Conservation (phyloP, 768 basidiomycete species). For the Coprinopsis sp. region DNA sequence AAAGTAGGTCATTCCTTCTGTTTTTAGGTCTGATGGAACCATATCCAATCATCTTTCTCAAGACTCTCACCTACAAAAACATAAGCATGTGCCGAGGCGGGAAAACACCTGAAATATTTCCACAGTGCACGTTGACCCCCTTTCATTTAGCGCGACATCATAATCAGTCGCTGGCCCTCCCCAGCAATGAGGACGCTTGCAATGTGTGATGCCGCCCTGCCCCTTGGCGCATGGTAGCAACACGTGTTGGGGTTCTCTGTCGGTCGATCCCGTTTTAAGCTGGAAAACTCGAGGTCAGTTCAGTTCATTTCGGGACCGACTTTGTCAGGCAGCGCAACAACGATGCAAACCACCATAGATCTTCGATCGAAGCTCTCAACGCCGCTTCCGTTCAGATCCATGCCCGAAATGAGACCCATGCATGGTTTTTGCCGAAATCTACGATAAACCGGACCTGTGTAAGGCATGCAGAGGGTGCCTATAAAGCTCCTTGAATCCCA, state of each 20-base stretch:
- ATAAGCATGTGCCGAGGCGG: too few relatives aligned
- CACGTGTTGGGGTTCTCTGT: conserved; percentile 17
- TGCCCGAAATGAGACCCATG: conserved; percentile 30
- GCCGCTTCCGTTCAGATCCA: conserved; percentile 24
- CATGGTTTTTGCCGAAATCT: conserved; percentile 25
- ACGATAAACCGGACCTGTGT: conserved; percentile 26
- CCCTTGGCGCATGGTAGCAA: too few relatives aligned
- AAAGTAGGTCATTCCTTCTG: too few relatives aligned
- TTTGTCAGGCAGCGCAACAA: conserved; percentile 7
- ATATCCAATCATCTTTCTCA: too few relatives aligned
- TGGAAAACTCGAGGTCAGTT: conserved; percentile 21
- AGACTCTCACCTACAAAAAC: too few relatives aligned
- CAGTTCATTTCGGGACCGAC: conserved; percentile 32
- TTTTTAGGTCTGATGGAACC: too few relatives aligned
- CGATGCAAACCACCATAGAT: conserved; percentile 8
- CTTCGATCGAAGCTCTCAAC: conserved; percentile 20
- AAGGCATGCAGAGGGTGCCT: conserved; percentile 15
- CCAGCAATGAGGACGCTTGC: too few relatives aligned
- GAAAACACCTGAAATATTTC: too few relatives aligned
- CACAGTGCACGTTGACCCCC: too few relatives aligned
- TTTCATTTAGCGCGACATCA: too few relatives aligned
- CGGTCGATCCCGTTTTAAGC: conserved; percentile 17
- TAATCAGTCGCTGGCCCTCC: too few relatives aligned
- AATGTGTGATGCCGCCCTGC: too few relatives aligned
- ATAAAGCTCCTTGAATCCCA: conserved; percentile 22